Evolutionary conservation across 2,329 filamentous ascomycete species (phyloP), one percentile per base, ranked within the genome.

Genomic region (Juglanconis sp.): DNA sequence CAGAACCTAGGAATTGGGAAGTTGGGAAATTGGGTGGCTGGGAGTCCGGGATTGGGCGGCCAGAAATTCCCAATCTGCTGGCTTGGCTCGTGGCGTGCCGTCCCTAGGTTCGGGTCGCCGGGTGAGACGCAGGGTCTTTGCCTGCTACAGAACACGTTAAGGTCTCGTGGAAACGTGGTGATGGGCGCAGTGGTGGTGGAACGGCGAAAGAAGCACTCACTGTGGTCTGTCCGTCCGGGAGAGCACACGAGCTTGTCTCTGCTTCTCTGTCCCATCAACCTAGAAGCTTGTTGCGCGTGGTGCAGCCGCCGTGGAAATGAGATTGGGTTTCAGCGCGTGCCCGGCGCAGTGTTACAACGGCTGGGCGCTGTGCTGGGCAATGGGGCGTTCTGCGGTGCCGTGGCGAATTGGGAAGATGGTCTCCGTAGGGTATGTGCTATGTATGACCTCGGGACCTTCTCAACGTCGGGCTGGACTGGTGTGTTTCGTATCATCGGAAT

Each of bases 21-120:
- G 36, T 51, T 9, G 36, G 35, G 31, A 38, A 30, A 8, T 60
- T 53, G 40, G 52, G 34, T 48, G 24, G 31, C 36, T 49, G 49
- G 40, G 42, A 38, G 11, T 44, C 24, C 15, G 42, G 11, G 38
- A 42, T 1, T 15, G 6, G 38, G 4, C 11, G 38, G 7, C 38
- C 4, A 38, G 8, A 32, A 46, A 8, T 42, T 44, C 30, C 52
- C 38, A 24, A 10, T 40, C 30, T 48, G 34, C 38, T 42, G 48
- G 60, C 52, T 34, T 50, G 52, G 60, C 24, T 24, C 40, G 57
- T 62, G 53, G 53, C 57, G 60, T 38, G 30, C 53, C 56, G 60
- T 59, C 46, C 60, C 40, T 50, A 7, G 17, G 44, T 46, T 52
- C 58, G 24, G 58, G 52, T 60, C 34, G 58, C 10, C 58, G 58